Conservation (phyloP, 805 yeast species). For the Kurtzmaniella cleridarum region DNA sequence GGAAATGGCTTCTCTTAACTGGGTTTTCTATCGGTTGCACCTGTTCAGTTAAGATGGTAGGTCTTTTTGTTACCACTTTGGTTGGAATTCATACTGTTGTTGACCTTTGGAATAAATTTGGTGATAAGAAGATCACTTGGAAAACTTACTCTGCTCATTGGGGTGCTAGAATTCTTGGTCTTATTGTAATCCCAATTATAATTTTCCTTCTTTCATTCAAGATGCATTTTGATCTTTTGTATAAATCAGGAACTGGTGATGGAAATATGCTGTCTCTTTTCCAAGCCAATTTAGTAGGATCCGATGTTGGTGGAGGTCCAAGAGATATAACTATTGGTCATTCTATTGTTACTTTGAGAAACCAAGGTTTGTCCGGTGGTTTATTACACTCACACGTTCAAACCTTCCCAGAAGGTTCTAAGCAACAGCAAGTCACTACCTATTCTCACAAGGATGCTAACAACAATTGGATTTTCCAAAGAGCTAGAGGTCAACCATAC, state of each 20-base stretch:
- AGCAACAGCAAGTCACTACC: slow-evolving; percentile 44
- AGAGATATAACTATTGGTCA: slow-evolving; percentile 59
- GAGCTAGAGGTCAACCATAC: slow-evolving; percentile 32
- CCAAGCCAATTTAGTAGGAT: slow-evolving; percentile 70
- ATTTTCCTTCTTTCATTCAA: slow-evolving; percentile 67
- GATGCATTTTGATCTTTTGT: slow-evolving; percentile 67
- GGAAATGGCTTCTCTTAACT: slow-evolving; percentile 83
- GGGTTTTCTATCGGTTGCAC: slow-evolving; percentile 88
- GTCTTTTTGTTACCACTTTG: slow-evolving; percentile 79
- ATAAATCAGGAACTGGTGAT: slow-evolving; percentile 77
- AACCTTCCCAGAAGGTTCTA: slow-evolving; percentile 42
- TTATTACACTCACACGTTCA: slow-evolving; percentile 44
- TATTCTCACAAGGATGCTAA: slow-evolving; percentile 42
- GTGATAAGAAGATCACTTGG: slow-evolving; percentile 54
- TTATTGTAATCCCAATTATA: slow-evolving; percentile 57
- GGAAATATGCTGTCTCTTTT: slow-evolving; percentile 74
- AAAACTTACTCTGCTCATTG: slow-evolving; percentile 54
- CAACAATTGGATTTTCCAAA: slow-evolving; percentile 45
- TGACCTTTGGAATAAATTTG: slow-evolving; percentile 82
- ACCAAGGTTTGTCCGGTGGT: slow-evolving; percentile 41
- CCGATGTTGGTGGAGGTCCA: slow-evolving; percentile 60
- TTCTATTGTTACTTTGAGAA: slow-evolving; percentile 35
- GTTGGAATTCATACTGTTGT: slow-evolving; percentile 87
- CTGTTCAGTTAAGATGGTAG: slow-evolving; percentile 94
- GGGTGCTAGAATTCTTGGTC: slow-evolving; percentile 58